Percentiles rank a stretch among this genome's conserved stretches.
Evolutionary conservation across 2,329 filamentous ascomycete species (phyloP).

Genomic region (Fusarium marasasianum): DNA sequence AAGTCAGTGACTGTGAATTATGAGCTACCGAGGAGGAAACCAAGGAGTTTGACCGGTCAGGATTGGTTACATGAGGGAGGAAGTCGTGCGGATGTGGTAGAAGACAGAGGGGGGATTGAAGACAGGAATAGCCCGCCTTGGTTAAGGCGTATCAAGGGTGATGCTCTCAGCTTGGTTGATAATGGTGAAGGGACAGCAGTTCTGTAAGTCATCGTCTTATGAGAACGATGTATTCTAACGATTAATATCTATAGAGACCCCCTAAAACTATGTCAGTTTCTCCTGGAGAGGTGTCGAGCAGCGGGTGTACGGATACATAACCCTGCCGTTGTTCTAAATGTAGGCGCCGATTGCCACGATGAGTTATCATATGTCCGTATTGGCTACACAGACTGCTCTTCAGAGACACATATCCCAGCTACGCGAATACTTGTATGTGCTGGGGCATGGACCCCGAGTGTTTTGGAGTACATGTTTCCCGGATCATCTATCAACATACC

Average conservation of each 20-base stretch:
- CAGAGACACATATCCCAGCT: slow-evolving; percentile 66
- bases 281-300: slow-evolving; percentile 65
- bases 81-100: slow-evolving; percentile 65
- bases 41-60: slow-evolving; percentile 57
- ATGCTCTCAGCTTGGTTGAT: slow-evolving; percentile 69
- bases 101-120: slow-evolving; percentile 45
- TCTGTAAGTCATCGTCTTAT: slow-evolving; percentile 57
- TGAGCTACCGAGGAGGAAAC: slow-evolving; percentile 47
- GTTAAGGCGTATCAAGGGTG: slow-evolving; percentile 56
- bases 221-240: not conserved
- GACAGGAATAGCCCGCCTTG: slow-evolving; percentile 48
- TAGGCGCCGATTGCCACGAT: slow-evolving; percentile 61
- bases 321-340: slow-evolving; percentile 64
- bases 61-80: slow-evolving; percentile 74
- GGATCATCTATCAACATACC: slow-evolving; percentile 61
- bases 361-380: slow-evolving; percentile 64
- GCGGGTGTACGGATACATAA: slow-evolving; percentile 74
- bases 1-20: slow-evolving; percentile 68
- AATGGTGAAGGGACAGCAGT: slow-evolving; percentile 70
- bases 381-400: slow-evolving; percentile 52
- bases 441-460: slow-evolving; percentile 75
- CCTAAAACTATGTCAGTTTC: slow-evolving; percentile 69
- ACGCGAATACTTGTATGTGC: slow-evolving; percentile 72
- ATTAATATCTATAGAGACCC: slow-evolving; percentile 65
- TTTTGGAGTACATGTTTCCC: slow-evolving; percentile 74